Evolutionary conservation across 1,139 yeast species (phyloP).

Genomic region (Lodderomyces elongisporus): DNA sequence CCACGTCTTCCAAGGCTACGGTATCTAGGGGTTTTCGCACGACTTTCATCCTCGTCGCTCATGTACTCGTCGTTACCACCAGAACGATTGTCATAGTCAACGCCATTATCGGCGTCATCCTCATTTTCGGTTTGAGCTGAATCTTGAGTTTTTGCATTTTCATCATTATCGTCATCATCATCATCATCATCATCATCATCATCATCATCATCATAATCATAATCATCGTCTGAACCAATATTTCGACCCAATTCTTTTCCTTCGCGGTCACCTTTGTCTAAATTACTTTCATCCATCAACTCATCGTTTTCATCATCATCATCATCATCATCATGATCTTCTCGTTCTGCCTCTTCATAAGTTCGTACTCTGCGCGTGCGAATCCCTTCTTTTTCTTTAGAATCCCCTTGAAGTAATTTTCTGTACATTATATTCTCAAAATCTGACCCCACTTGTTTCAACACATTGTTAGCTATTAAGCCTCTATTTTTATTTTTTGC

Average conservation of each 20-base stretch:
- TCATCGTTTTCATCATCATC: no score
- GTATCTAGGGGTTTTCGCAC: no score
- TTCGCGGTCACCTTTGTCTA: conserved; percentile 15
- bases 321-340: no score
- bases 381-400: not conserved
- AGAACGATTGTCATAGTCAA: no score
- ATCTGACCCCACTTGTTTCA: conserved; percentile 2
- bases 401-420: conserved; percentile 10
- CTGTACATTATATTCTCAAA: conserved; percentile 19
- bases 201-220: conserved; percentile 1
- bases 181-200: conserved; percentile 2
- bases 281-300: conserved; percentile 17
- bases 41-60: not conserved
- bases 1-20: no score
- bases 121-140: not conserved
- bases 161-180: conserved; percentile 4
- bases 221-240: not conserved
- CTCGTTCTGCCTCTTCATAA: conserved; percentile 8
- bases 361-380: no score
- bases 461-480: not conserved
- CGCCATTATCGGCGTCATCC: not conserved
- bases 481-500: not conserved
- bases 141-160: not conserved
- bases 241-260: not conserved
- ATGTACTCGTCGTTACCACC: not conserved